Evolutionary conservation across 129 eudicot genomes (phyloP), one percentile per base, ranked within the genome.

Genomic region (Ambrosia artemisiifolia): DNA sequence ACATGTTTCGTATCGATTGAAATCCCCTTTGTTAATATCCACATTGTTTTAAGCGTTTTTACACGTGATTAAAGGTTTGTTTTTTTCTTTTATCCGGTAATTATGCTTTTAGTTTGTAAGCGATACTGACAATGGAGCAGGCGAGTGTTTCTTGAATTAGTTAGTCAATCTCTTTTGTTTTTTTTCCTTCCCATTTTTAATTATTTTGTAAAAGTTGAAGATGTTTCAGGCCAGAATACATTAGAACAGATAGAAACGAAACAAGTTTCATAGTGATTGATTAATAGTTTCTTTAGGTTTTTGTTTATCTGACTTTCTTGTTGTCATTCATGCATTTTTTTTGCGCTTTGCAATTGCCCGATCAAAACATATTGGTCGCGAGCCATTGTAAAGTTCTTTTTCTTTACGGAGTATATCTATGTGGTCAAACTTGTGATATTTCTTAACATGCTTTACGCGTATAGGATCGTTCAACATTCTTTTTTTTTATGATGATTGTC

Each of bases 1-100:
- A 83, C 32, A 83, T 76, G 77, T 81, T 85, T 43, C 97, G 97
- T 44, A 80, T 74, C 43, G 97, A 91, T 88, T 91, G 82, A 62
- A 60, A 60, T 24, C 28, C 43, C 75, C 43, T 46, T 65, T 85
- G 83, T 85, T 81, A 70, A 65, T 63, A 75, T 64, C 63, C 62
- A 71, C 53, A 71, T 63, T 63, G 35, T 33, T 78, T 42, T 70
- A 51, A 70, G 50, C 80, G 56, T 75, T 75, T 75, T 54, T 16
- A 42, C 53, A 55, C 68, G 42, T 7, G 61, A 55, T 67, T 40
- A 28, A 32, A 75, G 80, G 80, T 17, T 75, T 18, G 57, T 75
- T 65, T 73, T 17, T 60, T 61, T 46, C 34, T 17, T 75, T 61
- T n/a, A 0, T 61, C 73, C 16, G 81, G 76, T 70, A 49, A 59